Conservation (phyloP, 176 grass and related monocot species). For the Triticum dicoccoides region DNA sequence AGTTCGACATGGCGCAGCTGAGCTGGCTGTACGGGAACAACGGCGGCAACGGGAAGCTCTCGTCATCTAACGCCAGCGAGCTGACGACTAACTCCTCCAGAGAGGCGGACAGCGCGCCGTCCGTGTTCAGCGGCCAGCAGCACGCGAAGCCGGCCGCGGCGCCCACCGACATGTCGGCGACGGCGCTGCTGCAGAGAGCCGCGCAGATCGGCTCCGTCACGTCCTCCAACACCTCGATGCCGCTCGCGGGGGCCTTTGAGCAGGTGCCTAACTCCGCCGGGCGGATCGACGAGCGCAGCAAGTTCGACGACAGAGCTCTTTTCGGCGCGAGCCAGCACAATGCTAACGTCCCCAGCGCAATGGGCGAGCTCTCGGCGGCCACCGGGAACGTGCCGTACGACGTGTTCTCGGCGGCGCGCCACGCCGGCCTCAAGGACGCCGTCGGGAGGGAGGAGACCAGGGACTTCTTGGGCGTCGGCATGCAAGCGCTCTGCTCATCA, state of each 20-base stretch:
- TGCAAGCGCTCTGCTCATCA: slow-evolving; percentile 69
- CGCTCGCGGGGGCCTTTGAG: slow-evolving; percentile 29
- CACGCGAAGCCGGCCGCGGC: slow-evolving; percentile 29
- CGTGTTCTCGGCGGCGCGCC: slow-evolving; percentile 39
- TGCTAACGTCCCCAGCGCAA: slow-evolving; percentile 13
- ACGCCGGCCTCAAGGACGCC: slow-evolving; percentile 38
- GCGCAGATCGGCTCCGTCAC: slow-evolving; percentile 66
- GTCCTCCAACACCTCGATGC: slow-evolving; percentile 25
- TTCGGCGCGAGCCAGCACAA: slow-evolving; percentile 28
- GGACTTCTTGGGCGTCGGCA: slow-evolving; percentile 88
- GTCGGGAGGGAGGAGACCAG: slow-evolving; percentile 62
- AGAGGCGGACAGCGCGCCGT: slow-evolving; percentile 50
- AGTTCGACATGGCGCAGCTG: slow-evolving; percentile 53
- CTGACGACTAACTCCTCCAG: slow-evolving; percentile 37
- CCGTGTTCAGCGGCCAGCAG: slow-evolving; percentile 57
- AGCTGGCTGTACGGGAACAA: slow-evolving; percentile 59
- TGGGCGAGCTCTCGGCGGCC: slow-evolving; percentile 33
- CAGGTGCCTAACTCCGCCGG: slow-evolving; percentile 15
- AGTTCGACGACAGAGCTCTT: slow-evolving; percentile 32
- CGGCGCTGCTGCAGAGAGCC: slow-evolving; percentile 76
- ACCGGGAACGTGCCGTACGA: slow-evolving; percentile 43
- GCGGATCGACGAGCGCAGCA: slow-evolving; percentile 32
- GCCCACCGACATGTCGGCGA: slow-evolving; percentile 66
- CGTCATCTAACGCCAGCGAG: slow-evolving; percentile 40
- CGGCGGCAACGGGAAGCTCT: slow-evolving; percentile 39